phyloP scores from a whole-genome alignment of 2,329 filamentous ascomycete genomes.

The Ophiostoma australiae region DNA sequence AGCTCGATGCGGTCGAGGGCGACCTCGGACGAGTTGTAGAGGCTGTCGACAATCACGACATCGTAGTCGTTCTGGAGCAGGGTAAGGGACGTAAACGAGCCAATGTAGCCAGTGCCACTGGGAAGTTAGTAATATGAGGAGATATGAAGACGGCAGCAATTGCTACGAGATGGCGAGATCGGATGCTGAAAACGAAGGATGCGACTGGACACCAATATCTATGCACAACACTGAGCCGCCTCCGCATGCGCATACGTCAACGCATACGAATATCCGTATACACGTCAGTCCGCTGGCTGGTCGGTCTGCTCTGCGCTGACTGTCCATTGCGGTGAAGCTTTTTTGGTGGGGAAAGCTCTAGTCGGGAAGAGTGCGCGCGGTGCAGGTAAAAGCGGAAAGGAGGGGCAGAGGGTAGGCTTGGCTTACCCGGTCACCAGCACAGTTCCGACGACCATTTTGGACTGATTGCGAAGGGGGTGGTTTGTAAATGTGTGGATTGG shows the following conservation, averaged over 20 bases:
- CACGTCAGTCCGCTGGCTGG: conserved; percentile 11
- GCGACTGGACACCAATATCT: neutral
- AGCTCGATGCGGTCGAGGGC: conserved; percentile 92
- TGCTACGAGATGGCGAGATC: neutral
- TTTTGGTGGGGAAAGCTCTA: conserved; percentile 26
- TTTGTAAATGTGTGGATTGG: neutral
- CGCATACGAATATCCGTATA: neutral
- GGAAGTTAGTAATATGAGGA: conserved; percentile 20
- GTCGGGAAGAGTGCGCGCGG: conserved; percentile 18
- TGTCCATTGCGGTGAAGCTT: neutral
- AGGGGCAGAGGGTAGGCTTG: conserved; percentile 20
- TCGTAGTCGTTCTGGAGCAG: conserved; percentile 93
- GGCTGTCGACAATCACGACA: conserved; percentile 91
- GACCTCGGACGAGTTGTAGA: conserved; percentile 94
- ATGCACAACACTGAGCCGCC: neutral
- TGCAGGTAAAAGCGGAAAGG: neutral
- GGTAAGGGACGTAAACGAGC: conserved; percentile 89
- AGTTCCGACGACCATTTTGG: conserved; percentile 72
- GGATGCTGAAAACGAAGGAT: neutral
- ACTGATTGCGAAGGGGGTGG: conserved; percentile 12
- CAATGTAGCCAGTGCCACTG: conserved; percentile 98
- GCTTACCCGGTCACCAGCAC: conserved; percentile 88
- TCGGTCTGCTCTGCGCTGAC: neutral
- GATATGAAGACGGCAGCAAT: neutral
- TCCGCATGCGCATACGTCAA: conserved; percentile 20